Percentiles rank a stretch among this genome's conserved stretches.
phyloP scores from a whole-genome alignment of 2,329 filamentous ascomycete genomes.

The Cercospora sp. region DNA sequence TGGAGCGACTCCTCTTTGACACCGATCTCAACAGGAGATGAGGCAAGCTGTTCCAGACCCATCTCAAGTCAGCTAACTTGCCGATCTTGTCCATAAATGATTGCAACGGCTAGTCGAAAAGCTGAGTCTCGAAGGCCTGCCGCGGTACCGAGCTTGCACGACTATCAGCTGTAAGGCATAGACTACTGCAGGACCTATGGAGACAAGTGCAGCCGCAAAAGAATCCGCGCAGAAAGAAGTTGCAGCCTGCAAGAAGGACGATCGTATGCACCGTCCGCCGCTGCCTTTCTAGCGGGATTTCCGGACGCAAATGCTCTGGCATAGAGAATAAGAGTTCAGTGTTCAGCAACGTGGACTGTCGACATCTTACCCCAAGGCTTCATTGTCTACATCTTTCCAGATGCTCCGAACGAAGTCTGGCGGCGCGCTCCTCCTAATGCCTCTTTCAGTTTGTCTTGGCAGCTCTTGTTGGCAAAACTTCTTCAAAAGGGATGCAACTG shows the following conservation, averaged over 20 bases:
- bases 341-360: too few species aligned
- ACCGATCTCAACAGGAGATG: neutral
- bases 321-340: too few species aligned
- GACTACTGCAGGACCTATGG: neutral
- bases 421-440: too few species aligned
- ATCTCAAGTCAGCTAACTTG: neutral
- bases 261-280: too few species aligned
- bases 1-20: neutral
- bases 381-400: too few species aligned
- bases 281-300: too few species aligned
- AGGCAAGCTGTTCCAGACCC: neutral
- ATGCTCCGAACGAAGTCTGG: too few species aligned
- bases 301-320: too few species aligned
- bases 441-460: too few species aligned
- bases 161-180: neutral
- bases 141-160: neutral
- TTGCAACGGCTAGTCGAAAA: neutral
- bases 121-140: neutral
- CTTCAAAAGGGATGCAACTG: too few species aligned
- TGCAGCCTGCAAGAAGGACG: neutral
- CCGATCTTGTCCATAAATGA: neutral
- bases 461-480: too few species aligned
- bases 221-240: neutral
- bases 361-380: too few species aligned
- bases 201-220: neutral